phyloP scores from a whole-genome alignment of 257 asterid genomes.

The Nicotiana tabacum region DNA sequence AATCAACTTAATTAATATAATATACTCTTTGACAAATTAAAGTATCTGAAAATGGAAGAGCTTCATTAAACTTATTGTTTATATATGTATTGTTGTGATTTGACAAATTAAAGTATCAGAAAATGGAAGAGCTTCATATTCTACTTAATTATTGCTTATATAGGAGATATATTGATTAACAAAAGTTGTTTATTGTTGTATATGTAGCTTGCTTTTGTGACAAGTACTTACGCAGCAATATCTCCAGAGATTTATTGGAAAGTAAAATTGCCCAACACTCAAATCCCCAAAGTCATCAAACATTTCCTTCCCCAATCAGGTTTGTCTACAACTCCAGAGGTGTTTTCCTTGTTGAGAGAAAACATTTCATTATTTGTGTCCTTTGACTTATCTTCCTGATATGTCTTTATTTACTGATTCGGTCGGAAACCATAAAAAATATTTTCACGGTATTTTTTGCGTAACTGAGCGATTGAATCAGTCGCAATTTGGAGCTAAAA shows the following conservation, averaged over 20 bases:
- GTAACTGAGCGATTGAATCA: too few species aligned
- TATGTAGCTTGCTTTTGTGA: slow-evolving; percentile 15
- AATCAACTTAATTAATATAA: not conserved
- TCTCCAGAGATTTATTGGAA: slow-evolving; percentile 20
- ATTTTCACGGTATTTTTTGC: too few species aligned
- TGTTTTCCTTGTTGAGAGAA: not conserved
- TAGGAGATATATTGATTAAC: not conserved
- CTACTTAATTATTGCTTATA: too few species aligned
- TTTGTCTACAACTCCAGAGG: not conserved
- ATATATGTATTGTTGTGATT: too few species aligned
- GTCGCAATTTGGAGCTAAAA: too few species aligned
- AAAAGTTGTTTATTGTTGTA: not conserved
- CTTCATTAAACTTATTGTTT: not conserved
- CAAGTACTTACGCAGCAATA: slow-evolving; percentile 15
- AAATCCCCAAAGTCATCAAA: slow-evolving; percentile 17
- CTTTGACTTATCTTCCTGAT: too few species aligned
- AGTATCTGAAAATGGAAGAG: not conserved
- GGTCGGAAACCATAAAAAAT: too few species aligned
- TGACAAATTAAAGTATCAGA: too few species aligned
- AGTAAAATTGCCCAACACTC: slow-evolving; percentile 5
- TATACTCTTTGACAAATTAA: not conserved
- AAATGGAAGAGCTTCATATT: too few species aligned
- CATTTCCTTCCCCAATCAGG: slow-evolving; percentile 13
- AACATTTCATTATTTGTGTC: not conserved
- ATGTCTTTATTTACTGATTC: too few species aligned